Evolutionary conservation across 495 filamentous ascomycete species (phyloP), one percentile per base, ranked within the genome.

Genomic region (Ramalina peruviana): DNA sequence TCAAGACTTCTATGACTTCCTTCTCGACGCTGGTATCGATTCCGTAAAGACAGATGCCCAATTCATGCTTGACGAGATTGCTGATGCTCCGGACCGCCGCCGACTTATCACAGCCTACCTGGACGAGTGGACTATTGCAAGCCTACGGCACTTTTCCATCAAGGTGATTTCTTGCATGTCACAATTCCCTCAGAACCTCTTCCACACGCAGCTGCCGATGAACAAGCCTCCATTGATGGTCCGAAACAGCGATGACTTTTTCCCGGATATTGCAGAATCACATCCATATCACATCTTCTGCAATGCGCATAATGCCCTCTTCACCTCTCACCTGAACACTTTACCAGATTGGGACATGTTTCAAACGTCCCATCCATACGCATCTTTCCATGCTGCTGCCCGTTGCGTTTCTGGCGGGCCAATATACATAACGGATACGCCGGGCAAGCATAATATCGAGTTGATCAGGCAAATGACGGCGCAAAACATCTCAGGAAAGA

Each of bases 291-390:
- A 98, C 65, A 70, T 98, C 41, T 98, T 89, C 65, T 79, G 81
- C 51, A 97, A 97, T 60, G 87, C 90, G 2, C 85, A 96, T 63
- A 96, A 93, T 60, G 68, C 82, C n/a, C 72, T 95, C 13, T 70
- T 94, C 17, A 90, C 88, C 12, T 71, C 77, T 11, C 75, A 81
- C 53, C 62, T 86, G 7, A 85, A 86, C 50, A 75, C 75, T n/a
- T 55, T 86, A 13, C 88, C 88, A 0, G 92, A 98, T 64, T 98
- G 92, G 92, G 92, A 97, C 64, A 97, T 98, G 92, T 98, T 98
- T 48, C 92, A 98, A 61, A 94, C 92, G 1, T 69, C 69, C 23
- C 85, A 90, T 58, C 68, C 74, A 2, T 92, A 84, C 56, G 81
- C 81, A 1, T 73, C 72, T 0, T 92, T 89, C 65, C 92, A 98